Evolutionary conservation across 2,329 filamentous ascomycete genomes (phyloP), one percentile per base, ranked within the genome.

Genomic region (Hypoxylon sp.): DNA sequence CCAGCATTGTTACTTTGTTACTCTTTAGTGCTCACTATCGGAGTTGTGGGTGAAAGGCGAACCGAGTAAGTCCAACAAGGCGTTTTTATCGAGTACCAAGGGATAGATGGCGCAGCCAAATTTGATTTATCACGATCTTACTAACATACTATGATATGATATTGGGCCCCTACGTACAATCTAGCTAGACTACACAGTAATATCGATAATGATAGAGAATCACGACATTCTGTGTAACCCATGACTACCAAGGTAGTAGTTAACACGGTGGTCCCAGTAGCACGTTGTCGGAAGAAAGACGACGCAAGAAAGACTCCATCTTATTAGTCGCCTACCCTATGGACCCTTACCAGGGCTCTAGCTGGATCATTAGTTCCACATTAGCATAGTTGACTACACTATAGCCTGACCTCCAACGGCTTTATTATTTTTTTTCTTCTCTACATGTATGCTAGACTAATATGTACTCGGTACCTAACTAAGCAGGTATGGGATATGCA

Each of bases 271-370:
- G 66, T 66, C 62, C 66, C 40, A 66, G 65, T 62, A 65, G 65
- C 68, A 68, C 68, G 68, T 65, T 63, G 50, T 70, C 68, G 68
- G 68, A 68, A 66, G 58, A 71, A 69, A 61, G 64, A 67, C 63
- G 57, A 67, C 63, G 57, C 56, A 64, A 61, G 56, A 58, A 64
- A 66, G n/a, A 42, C 33, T 13, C 37, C 22, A 53, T 63, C 55
- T 66, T 60, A 66, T 66, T 64, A 60, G 56, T 69, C 60, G 67
- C 60, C 64, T 69, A 55, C 56, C 35, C 14, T 46, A 66, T 10
- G 63, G 54, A 53, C 42, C 40, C 48, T 59, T 42, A 44, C 49
- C 25, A 58, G 44, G 66, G 66, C 66, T 68, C 30, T 65, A 68
- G 61, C 66, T 68, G 64, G 64, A 59, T 51, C 50, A 51, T 50